Evolutionary conservation across 2,329 filamentous ascomycete genomes (phyloP), one percentile per base, ranked within the genome.

Genomic region (Fusarium penzigii): DNA sequence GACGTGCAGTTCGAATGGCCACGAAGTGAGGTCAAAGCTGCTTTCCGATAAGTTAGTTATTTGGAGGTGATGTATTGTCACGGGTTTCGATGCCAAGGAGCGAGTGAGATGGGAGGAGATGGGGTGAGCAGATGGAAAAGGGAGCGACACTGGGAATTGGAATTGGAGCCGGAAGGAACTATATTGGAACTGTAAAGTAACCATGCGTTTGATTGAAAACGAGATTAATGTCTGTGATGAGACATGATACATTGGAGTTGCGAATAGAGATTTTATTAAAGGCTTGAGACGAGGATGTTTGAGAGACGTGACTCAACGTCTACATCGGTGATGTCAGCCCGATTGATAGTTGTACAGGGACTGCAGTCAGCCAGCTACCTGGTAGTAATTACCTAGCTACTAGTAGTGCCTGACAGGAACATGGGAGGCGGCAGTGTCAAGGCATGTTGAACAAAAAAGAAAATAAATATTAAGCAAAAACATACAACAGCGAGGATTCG

Each of bases 1-100:
- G 84, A 87, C 64, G 78, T 85, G 39, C 66, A 83, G 57, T 85
- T 84, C 60, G 85, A 87, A 69, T 87, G 84, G 84, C 83, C 83
- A n/a, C 74, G 82, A 52, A 73, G 75, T 13, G 85, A 87, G 62
- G 83, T 86, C 40, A 83, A 83, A 72, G 73, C 75, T 49, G 82
- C 83, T 14, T 87, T 87, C 63, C 64, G 67, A 51, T 71, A 53
- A 25, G 55, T 20, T 32, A 20, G 55, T 44, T 46, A 34, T 36
- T 36, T 49, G 36, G 41, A 29, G 29, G 29, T 38, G 16, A 44
- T 34, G 20, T 13, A 12, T 32, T 38, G 36, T n/a, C 2, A 44
- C 9, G 13, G 41, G 49, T 39, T 52, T 44, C 20, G 44, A 46
- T 55, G 43, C 20, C 54, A 46, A 50, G 57, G 51, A 61, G 13